Base-by-base conservation (phyloP, 768 basidiomycete species). In the Suillus tomentosus region DNA sequence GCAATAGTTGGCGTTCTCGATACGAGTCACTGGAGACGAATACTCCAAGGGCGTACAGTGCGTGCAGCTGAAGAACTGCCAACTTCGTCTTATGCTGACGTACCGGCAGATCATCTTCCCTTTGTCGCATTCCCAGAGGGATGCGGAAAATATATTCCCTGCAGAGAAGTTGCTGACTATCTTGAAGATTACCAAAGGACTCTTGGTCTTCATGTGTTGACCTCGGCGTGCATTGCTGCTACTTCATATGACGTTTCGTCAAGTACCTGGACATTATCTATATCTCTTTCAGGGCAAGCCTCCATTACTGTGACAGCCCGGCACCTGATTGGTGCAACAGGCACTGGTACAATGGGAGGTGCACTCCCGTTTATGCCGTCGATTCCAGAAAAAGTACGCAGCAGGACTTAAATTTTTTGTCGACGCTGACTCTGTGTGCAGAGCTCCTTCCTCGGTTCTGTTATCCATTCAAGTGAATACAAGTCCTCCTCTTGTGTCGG, bases 1-100 rank as follows among this genome's bases (percentile, higher is more conserved):
- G 90, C 0, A 83, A 90, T 69, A 84, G 83, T 58, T 90, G 88
- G 89, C 77, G 88, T 63, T 78, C 81, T 43, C 79, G 91, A 43
- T 91, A 92, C 71, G 83, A 88, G 62, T 82, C 87, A 11, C 74
- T 90, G 45, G 57, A 66, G 31, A 60, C 55, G 2, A 66, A 66
- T 57, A 66, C 65, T 15, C 65, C 65, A 7, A 61, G 31, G 22
- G 50, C 54, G 9, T 66, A 48, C 10, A 66, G 65, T 65, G 40
- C n/a, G 65, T 50, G 13, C 37, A 17, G 13, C 36, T 6, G 27
- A 45, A 17, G 59, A 45, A 27, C 27, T 34, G 4, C 22, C 14
- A 39, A 56, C 14, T 4, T 56, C 9, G 7, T 14, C 5, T 22
- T 56, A 37, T 36, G n/a, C 55, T 56, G 8, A 31, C 15, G 5